Evolutionary conservation across 805 yeast genomes (phyloP), one percentile per base, ranked within the genome.

Genomic region (Vanderwaltozyma tropicalis): DNA sequence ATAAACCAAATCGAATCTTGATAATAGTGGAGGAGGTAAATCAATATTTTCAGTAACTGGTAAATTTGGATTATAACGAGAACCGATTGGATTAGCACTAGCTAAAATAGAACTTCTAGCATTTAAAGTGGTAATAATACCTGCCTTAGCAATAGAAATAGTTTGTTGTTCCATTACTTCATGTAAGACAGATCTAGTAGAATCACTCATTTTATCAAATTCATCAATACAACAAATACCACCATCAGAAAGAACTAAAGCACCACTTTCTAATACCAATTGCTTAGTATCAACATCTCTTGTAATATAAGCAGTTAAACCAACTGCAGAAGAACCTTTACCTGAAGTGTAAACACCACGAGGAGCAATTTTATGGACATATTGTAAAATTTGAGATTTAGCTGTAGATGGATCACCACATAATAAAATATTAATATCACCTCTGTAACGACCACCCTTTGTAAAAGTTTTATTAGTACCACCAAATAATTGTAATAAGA

Each of bases 111-210:
- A 89, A 0, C 96, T 89, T 62, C 98, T 74, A 1, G 98, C 98
- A 59, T 92, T 92, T 43, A 92, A 68, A 0, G 97, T 92, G 5
- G 98, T 92, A 52, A 92, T 92, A 54, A 92, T 92, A 42, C 98
- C 98, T 1, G 98, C 98, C 55, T 92, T 92, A 24, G 98, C 98
- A 53, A 92, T 86, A 9, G 96, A 87, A 31, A 92, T 92, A 1
- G 98, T 92, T 61, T 92, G 98, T 59, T 92, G 98, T 66, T 92
- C 98, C 98, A 92, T 92, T 10, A 92, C 98, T 69, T 92, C 98
- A 59, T 92, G 98, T 38, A 92, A 67, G 10, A 92, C 97, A 8
- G 96, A 86, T 53, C 97, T 69, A 0, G 97, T 89, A 2, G 94
- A 66, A 49, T 92, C 97, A 38, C 81, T 74, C 98, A 92, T 92